Conservation (phyloP, 805 yeast species). For the Saccharomyces mikatae region DNA sequence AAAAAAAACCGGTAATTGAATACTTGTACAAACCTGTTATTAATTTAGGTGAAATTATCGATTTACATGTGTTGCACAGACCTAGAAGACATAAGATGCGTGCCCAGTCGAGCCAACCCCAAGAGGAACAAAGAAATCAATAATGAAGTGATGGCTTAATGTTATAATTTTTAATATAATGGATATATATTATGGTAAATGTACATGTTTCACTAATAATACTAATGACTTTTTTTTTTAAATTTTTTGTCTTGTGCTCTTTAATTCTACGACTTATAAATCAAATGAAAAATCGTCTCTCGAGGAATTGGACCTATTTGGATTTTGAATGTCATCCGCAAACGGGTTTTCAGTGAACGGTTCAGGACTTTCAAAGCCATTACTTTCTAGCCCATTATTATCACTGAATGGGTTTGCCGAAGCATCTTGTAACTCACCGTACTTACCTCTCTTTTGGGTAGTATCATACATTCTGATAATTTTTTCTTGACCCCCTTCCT, state of each 20-base stretch:
- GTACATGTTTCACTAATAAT: background rate
- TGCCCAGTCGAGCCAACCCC: background rate
- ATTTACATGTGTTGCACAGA: slow-evolving; percentile 25
- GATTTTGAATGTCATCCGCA: slow-evolving; percentile 2
- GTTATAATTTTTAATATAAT: background rate
- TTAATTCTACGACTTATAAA: background rate
- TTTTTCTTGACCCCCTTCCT: slow-evolving; percentile 81
- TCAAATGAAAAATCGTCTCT: slow-evolving; percentile 5
- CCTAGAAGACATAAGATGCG: slow-evolving; percentile 21
- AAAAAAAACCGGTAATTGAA: slow-evolving; percentile 19
- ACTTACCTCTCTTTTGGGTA: slow-evolving; percentile 70
- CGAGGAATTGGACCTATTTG: background rate
- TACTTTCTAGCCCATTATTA: background rate
- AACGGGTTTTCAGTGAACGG: slow-evolving; percentile 11
- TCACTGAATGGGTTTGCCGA: slow-evolving; percentile 28
- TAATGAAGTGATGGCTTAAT: background rate
- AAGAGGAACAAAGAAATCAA: background rate
- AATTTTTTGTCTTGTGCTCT: background rate
- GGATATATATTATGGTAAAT: background rate
- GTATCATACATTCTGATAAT: slow-evolving; percentile 92
- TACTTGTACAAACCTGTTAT: slow-evolving; percentile 18
- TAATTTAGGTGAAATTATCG: slow-evolving; percentile 23
- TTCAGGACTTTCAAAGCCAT: background rate
- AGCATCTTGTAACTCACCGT: slow-evolving; percentile 50
- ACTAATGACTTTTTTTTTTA: background rate